Percentiles rank a stretch among this genome's conserved stretches.
Evolutionary conservation across 331 rosid genomes (phyloP).

Genomic region (Saraca asoca): DNA sequence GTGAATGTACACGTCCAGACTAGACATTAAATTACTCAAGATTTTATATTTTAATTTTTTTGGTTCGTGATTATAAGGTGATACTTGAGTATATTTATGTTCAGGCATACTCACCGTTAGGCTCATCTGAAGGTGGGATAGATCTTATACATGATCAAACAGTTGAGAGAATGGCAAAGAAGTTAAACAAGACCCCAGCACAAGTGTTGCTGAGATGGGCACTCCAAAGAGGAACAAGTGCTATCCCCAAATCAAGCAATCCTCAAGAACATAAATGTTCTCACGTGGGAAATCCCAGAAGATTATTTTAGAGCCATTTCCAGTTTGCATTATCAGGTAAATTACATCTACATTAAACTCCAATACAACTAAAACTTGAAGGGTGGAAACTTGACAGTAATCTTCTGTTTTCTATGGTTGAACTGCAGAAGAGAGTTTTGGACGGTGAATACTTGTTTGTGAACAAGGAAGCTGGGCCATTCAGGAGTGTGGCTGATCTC

Average conservation of each 20-base stretch:
- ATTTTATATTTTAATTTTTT: no score
- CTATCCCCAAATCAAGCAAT: constrained; percentile 50
- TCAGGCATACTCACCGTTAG: constrained; percentile 59
- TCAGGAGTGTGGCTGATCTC: constrained; percentile 36
- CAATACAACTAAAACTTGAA: no score
- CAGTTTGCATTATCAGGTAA: constrained; percentile 45
- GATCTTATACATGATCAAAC: constrained; percentile 51
- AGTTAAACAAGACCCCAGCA: constrained; percentile 51
- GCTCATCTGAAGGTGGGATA: constrained; percentile 50
- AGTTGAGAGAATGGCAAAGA: constrained; percentile 49
- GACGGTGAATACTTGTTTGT: constrained; percentile 13
- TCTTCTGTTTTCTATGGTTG: background rate
- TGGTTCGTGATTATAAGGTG: no score
- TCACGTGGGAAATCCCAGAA: constrained; percentile 50
- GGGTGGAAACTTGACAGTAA: no score
- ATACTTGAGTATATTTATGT: no score
- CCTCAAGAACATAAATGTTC: constrained; percentile 46
- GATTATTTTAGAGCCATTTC: constrained; percentile 46
- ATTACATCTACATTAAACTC: no score
- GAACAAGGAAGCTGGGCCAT: constrained; percentile 15
- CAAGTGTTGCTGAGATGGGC: constrained; percentile 59
- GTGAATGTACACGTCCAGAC: no score
- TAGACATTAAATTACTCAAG: no score
- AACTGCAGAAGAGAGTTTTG: background rate
- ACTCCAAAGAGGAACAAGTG: constrained; percentile 58